Evolutionary conservation across 2,329 filamentous ascomycete genomes (phyloP), one percentile per base, ranked within the genome.

Genomic region (Fusarium falciforme): DNA sequence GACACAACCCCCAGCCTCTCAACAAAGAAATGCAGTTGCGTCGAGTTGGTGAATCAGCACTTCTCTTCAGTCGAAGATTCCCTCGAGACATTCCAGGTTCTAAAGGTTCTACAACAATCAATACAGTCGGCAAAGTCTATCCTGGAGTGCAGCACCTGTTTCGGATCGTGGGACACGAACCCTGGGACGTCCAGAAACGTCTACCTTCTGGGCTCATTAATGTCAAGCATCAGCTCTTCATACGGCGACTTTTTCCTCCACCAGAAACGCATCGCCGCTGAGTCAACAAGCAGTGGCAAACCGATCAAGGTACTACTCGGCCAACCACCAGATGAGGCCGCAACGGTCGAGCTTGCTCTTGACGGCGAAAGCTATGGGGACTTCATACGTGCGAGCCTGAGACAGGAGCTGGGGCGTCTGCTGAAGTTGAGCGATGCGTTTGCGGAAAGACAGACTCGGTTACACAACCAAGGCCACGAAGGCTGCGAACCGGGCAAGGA

Each of bases 401-500:
- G 66, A 70, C 70, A 67, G 49, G 61, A 71, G 27, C 1, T 17
- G 29, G 47, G 47, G 2, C 11, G 55, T 76, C 64, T 70, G 20
- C 61, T 74, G 29, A 74, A 59, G 64, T 29, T n/a, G 6, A 57
- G 40, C 2, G 70, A 73, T 1, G 70, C 58, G 1, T 5, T 73
- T 1, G 58, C 70, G 0, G 25, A 36, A 17, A 54, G 71, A 25
- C 70, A 73, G 29, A 73, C 67, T 17, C 71, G 73, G 10, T 60
- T 73, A 4, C 71, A 73, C 3, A 73, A 54, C 0, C 70, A 73
- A 8, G 71, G 71, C 0, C 71, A 73, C 7, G 71, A 73, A 35
- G 73, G 73, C 1, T 73, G 71, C 4, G 71, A 73, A 3, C 60
- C 71, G 0, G 71, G 71, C 5, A 73, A 68, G 8, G 73, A 63